phyloP scores from a whole-genome alignment of 805 yeast species.

The Candida railenensis region DNA sequence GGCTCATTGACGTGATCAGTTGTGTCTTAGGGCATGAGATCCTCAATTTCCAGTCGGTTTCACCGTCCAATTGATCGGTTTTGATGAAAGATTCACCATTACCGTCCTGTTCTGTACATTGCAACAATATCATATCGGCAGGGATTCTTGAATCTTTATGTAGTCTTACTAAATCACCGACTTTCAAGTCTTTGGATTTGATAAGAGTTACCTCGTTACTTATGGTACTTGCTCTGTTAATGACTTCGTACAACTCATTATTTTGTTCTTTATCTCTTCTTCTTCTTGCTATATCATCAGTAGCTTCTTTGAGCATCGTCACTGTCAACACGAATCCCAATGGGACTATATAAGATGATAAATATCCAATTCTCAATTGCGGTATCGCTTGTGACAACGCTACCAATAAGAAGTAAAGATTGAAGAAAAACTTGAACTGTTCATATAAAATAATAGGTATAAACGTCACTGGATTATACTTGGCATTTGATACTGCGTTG shows the following conservation, averaged over 20 bases:
- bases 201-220: slow-evolving; percentile 25
- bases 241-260: slow-evolving; percentile 74
- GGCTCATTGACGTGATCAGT: slow-evolving; percentile 42
- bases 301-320: slow-evolving; percentile 94
- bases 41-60: slow-evolving; percentile 97
- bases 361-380: slow-evolving; percentile 85
- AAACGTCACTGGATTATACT: slow-evolving; percentile 84
- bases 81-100: slow-evolving; percentile 90
- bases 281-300: slow-evolving; percentile 89
- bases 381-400: slow-evolving; percentile 94
- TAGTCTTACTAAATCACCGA: slow-evolving; percentile 81
- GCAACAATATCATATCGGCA: slow-evolving; percentile 85
- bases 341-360: slow-evolving; percentile 91
- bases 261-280: slow-evolving; percentile 89
- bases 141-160: slow-evolving; percentile 87
- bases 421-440: slow-evolving; percentile 96
- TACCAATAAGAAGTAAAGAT: slow-evolving; percentile 85
- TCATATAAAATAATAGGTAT: slow-evolving; percentile 87
- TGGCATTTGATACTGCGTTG: slow-evolving; percentile 90
- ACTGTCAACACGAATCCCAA: slow-evolving; percentile 87
- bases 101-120: slow-evolving; percentile 65
- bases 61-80: slow-evolving; percentile 98
- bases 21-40: slow-evolving; percentile 78
- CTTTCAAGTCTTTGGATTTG: slow-evolving; percentile 62
- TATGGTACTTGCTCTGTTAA: slow-evolving; percentile 28